Evolutionary conservation across 2,329 filamentous ascomycete species (phyloP).

Genomic region (Epicoccum nigrum): DNA sequence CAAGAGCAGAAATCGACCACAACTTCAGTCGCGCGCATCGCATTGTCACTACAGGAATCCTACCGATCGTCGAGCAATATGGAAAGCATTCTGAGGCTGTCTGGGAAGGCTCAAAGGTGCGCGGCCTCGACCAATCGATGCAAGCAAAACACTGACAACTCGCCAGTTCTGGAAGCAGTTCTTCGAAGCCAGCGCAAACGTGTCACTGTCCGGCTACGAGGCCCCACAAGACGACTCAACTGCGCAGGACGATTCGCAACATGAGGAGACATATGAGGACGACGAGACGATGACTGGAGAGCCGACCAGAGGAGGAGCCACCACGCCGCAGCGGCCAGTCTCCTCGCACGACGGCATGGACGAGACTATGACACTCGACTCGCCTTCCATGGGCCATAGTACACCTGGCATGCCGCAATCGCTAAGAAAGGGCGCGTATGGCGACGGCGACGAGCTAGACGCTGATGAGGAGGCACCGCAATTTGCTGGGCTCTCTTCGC

Average conservation of each 20-base stretch:
- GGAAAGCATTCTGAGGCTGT: conserved; percentile 91
- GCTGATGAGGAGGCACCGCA: conserved; percentile 44
- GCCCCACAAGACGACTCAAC: conserved; percentile 68
- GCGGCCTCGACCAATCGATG: neutral
- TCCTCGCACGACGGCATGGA: conserved; percentile 47
- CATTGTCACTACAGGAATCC: conserved; percentile 91
- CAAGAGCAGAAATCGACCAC: conserved; percentile 83
- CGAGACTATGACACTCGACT: conserved; percentile 73
- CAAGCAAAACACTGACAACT: conserved; percentile 2
- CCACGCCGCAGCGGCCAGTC: conserved; percentile 45
- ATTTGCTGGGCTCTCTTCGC: conserved; percentile 72
- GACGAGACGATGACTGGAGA: conserved; percentile 51
- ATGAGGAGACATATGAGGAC: conserved; percentile 50
- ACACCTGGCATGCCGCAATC: conserved; percentile 60
- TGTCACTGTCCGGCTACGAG: conserved; percentile 93
- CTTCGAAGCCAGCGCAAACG: conserved; percentile 97
- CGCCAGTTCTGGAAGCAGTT: conserved; percentile 98
- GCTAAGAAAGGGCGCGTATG: conserved; percentile 21
- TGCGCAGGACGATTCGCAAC: conserved; percentile 51
- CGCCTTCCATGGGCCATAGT: conserved; percentile 61
- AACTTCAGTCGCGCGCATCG: conserved; percentile 97
- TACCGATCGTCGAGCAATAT: conserved; percentile 94
- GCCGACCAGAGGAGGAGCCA: conserved; percentile 50
- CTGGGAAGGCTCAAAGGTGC: conserved; percentile 94
- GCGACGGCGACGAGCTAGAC: conserved; percentile 17